Base-by-base conservation (phyloP, 2,329 filamentous ascomycete species). In the Neopestalotiopsis sp. region DNA sequence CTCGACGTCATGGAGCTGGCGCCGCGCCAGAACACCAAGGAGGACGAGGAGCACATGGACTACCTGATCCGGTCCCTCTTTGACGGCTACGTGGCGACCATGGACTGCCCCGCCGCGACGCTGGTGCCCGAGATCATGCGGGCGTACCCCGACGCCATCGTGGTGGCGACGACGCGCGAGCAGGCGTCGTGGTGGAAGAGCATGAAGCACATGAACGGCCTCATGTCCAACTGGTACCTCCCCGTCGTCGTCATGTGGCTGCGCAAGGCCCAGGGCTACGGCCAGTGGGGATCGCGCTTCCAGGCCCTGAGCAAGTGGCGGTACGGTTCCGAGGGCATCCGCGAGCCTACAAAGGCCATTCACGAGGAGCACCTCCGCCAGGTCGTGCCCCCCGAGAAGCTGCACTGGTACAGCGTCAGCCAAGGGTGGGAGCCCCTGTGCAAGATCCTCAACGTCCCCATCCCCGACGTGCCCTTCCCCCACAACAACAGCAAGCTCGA, bases 81-180 rank as follows among this genome's bases (percentile, higher is more conserved):
- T 67, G 74, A 81, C 69, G 76, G 80, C 71, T 75, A 82, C 71
- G 76, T 78, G 63, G 79, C 78, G 42, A 79, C 76, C 65, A 79
- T 80, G 75, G 85, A 87, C 73, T 76, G 81, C 38, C 85, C 65
- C 12, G 65, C 65, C 20, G 65, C 65, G 53, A 58, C 85, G 24
- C 79, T 87, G 17, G 80, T 77, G 24, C 80, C 82, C 56, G 84
- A 87, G 70, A 78, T 87, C 66, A 76, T 87, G 74, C 79, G 82
- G 49, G 74, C 86, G 42, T 87, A 85, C 71, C 85, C 85, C 0
- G 80, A 86, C 49, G 85, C 85, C 20, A 80, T 82, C 66, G 84
- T 87, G 38, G 81, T 87, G 66, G 81, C 79, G 70, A 84, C 83
- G 14, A 81, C 79, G 1, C 77, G 82, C 64, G 78, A 81, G 68